Base-by-base conservation (phyloP, 441 rosid species). In the Lepidium campestre region DNA sequence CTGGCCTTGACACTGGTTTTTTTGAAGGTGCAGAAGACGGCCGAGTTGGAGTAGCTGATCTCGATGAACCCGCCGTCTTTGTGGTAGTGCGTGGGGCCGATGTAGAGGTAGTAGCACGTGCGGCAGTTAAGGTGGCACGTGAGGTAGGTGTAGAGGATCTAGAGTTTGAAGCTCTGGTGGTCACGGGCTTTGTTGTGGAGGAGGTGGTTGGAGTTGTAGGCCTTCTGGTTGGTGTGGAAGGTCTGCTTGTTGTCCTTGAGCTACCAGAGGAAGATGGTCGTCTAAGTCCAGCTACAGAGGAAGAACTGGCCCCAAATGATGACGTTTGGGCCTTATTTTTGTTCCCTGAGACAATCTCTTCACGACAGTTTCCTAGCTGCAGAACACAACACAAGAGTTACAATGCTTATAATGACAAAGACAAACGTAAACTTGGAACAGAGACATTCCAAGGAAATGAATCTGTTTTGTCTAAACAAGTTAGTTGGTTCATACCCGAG, bases 91-190 rank as follows among this genome's bases (percentile, higher is more conserved):
- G 67, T 42, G 70, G 35, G 37, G 61, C 61, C 0, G 66, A 7
- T 0, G 35, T 25, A 1, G 77, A 27, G 49, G 79, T 78, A 52
- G 80, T 60, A 49, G 78, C 75, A 34, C 75, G 71, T 62, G 78
- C 70, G 22, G 83, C 85, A 35, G 80, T 50, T 65, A 75, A 52
- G 46, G 85, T 78, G 10, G 84, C 78, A 60, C 94, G 88, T 56
- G 85, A 62, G 78, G 87, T 83, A 15, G 96, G 93, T 34, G 95
- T 85, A 35, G 88, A 86, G 50, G 95, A 86, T 57, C 89, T 86
- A 40, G 83, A 68, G 19, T 70, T 67, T 37, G 85, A 78, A 73
- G 83, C 64, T 70, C 49, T 58, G n/a, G 59, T 80, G 49, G 82
- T 77, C 27, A 66, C 50, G 7, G 77, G 68, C 53, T 18, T 73